These are phyloP conservation scores for Geotrichum siamense DNA, from an alignment of 1,139 yeast genomes.

Conservation along the genomic window DNA sequence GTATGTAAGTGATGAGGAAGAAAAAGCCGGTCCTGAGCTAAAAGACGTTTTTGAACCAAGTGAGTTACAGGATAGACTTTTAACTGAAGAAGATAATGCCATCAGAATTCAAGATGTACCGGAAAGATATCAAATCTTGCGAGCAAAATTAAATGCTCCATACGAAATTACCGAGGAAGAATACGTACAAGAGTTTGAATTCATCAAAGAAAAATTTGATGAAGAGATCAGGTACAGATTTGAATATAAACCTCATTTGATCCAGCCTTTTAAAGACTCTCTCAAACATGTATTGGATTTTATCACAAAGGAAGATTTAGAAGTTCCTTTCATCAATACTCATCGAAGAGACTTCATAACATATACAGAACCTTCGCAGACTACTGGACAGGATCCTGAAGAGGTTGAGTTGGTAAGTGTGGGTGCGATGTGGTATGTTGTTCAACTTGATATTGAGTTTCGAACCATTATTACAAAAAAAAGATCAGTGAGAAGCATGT, in stretches of 20 bases:
- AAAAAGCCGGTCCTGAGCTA: constrained; percentile 50
- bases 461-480: constrained; percentile 73
- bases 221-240: constrained; percentile 24
- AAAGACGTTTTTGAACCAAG: constrained; percentile 93
- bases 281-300: constrained; percentile 74
- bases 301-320: constrained; percentile 68
- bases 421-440: constrained; percentile 88
- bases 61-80: constrained; percentile 81
- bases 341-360: constrained; percentile 86
- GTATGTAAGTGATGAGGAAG: constrained; percentile 40
- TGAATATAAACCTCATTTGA: constrained; percentile 38
- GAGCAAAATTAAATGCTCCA: constrained; percentile 50
- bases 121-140: constrained; percentile 77
- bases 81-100: constrained; percentile 86
- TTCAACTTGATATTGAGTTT: constrained; percentile 78
- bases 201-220: constrained; percentile 52
- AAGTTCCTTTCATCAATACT: constrained; percentile 95
- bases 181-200: constrained; percentile 61
- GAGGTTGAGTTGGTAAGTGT: constrained; percentile 40
- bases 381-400: constrained; percentile 25
- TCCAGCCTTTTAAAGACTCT: constrained; percentile 58
- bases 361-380: constrained; percentile 24
- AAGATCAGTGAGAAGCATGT: constrained; percentile 52
- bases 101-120: constrained; percentile 87
- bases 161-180: constrained; percentile 61